Conservation (phyloP, 2,329 filamentous ascomycete species). For the Fusarium sp. region DNA sequence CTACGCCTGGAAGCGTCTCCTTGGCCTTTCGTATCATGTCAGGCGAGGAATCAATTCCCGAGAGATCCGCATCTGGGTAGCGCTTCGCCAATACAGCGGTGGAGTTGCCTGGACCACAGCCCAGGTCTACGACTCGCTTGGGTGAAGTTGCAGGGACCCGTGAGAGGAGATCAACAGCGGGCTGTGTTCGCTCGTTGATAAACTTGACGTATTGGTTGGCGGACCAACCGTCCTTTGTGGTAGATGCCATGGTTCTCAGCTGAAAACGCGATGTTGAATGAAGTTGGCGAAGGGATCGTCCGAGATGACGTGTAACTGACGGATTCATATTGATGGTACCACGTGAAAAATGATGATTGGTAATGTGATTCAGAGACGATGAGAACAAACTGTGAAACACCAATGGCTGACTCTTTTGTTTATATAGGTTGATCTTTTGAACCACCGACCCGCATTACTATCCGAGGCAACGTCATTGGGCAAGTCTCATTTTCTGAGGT, state of each 20-base stretch:
- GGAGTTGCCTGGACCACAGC: conserved; percentile 71
- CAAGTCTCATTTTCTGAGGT: background rate
- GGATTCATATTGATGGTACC: background rate
- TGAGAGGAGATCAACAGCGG: conserved; percentile 64
- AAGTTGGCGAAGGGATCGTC: background rate
- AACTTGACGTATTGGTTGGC: conserved; percentile 69
- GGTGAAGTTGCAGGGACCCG: conserved; percentile 57
- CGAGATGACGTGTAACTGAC: conserved; percentile 20
- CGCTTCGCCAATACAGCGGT: conserved; percentile 60
- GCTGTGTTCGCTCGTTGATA: conserved; percentile 62
- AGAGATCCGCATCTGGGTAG: conserved; percentile 61
- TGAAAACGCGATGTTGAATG: conserved; percentile 4
- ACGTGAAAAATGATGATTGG: conserved; percentile 6
- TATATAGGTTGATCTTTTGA: background rate
- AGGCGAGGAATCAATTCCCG: conserved; percentile 66
- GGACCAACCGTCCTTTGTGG: conserved; percentile 57
- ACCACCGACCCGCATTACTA: background rate
- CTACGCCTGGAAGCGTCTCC: conserved; percentile 52
- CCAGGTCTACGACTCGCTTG: conserved; percentile 66
- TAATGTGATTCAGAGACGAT: background rate
- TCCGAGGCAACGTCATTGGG: background rate
- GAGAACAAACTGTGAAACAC: background rate
- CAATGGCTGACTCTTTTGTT: background rate
- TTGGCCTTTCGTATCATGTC: conserved; percentile 67
- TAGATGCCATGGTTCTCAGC: conserved; percentile 11